Percentiles rank a stretch among this genome's conserved stretches.
Evolutionary conservation across 2,329 filamentous ascomycete genomes (phyloP).

Genomic region (Emmonsiellopsis sp.): DNA sequence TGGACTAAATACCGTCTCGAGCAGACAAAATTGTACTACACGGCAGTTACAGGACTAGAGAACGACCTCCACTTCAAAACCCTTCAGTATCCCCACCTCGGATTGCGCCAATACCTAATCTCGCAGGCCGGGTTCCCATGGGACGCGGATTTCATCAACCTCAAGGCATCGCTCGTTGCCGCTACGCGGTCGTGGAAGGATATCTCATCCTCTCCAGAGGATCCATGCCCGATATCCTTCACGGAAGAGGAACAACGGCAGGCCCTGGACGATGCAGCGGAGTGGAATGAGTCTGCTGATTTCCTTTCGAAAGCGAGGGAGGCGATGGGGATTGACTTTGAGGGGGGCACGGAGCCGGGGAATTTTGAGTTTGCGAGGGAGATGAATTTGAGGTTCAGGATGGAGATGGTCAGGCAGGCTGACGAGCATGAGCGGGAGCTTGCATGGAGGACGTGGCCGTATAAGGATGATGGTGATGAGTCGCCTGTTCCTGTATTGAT

Average conservation of each 20-base stretch:
- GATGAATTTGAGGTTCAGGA: constrained; percentile 1
- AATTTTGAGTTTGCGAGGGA: constrained; percentile 6
- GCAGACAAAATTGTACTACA: constrained; percentile 9
- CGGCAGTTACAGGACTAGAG: constrained; percentile 6
- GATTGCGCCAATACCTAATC: constrained; percentile 8
- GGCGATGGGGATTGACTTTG: constrained; percentile 5
- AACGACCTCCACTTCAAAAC: constrained; percentile 4
- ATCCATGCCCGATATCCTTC: constrained; percentile 8
- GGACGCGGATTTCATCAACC: constrained; percentile 10
- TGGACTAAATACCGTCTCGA: constrained; percentile 3
- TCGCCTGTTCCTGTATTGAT: no score
- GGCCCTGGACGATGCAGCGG: constrained; percentile 3
- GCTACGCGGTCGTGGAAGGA: constrained; percentile 2
- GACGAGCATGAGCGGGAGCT: constrained; percentile 2
- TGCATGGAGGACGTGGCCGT: constrained; percentile 7
- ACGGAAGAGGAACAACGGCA: constrained; percentile 1
- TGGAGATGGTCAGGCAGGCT: constrained; percentile 7
- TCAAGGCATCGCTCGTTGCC: constrained; percentile 5
- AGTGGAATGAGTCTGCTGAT: constrained; percentile 11
- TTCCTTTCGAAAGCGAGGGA: constrained; percentile 3
- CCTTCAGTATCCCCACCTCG: background rate
- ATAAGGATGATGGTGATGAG: constrained; percentile 8
- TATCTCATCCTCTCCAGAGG: constrained; percentile 1
- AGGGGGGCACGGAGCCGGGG: constrained; percentile 8
- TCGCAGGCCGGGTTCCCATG: constrained; percentile 8